These are phyloP conservation scores for Ganoderma sp. DNA, from an alignment of 1,284 basidiomycete genomes.

Conservation along the genomic window DNA sequence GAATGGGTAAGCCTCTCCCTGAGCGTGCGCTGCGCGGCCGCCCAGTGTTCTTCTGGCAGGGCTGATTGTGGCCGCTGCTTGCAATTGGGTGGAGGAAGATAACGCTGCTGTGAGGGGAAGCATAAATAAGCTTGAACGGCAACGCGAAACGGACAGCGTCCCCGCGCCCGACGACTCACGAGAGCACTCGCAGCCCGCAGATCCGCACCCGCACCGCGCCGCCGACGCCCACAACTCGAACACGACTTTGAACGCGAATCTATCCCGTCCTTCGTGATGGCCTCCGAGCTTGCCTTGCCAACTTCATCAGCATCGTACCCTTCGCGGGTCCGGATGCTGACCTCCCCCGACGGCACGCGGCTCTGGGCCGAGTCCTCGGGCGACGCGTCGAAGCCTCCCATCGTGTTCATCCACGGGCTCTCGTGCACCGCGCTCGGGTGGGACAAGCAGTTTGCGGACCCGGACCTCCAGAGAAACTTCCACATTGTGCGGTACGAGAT, in stretches of 20 bases:
- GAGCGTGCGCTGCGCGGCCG: background rate
- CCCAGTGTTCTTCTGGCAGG: background rate
- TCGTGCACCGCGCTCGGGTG: constrained; percentile 45
- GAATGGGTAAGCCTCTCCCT: background rate
- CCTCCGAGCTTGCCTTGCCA: background rate
- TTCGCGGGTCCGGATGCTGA: constrained; percentile 28
- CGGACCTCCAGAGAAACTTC: constrained; percentile 38
- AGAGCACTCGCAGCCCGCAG: background rate
- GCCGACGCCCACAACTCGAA: background rate
- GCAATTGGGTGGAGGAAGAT: constrained; percentile 1
- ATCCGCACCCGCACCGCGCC: background rate
- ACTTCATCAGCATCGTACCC: background rate
- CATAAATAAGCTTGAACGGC: constrained; percentile 20
- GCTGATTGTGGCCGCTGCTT: background rate
- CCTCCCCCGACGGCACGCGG: constrained; percentile 39
- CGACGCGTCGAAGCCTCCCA: constrained; percentile 41
- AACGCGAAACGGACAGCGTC: constrained; percentile 6
- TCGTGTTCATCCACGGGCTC: constrained; percentile 52
- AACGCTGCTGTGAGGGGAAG: constrained; percentile 4
- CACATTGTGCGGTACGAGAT: constrained; percentile 46
- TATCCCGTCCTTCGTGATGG: background rate
- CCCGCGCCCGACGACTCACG: background rate
- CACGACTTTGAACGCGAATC: too few species aligned
- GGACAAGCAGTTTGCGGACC: constrained; percentile 46
- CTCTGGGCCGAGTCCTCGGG: constrained; percentile 48